Conservation (phyloP, 257 asterid genomes). For the Ajuga chamaepitys region DNA sequence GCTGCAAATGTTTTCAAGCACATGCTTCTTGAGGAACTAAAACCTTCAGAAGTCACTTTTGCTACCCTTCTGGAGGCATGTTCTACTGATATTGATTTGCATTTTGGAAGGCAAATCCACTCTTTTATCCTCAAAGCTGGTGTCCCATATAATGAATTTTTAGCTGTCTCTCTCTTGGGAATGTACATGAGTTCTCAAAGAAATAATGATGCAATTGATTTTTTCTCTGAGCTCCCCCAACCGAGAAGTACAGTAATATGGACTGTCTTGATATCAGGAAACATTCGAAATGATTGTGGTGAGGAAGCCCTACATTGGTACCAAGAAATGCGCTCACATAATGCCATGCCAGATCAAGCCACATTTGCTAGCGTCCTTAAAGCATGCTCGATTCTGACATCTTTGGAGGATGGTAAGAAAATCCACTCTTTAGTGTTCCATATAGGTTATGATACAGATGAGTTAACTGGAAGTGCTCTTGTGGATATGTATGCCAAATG, state of each 20-base stretch:
- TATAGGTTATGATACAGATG: slow-evolving; percentile 58
- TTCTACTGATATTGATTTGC: slow-evolving; percentile 18
- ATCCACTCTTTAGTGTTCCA: slow-evolving; percentile 60
- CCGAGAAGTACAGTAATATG: slow-evolving; percentile 71
- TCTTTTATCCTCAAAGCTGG: slow-evolving; percentile 59
- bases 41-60: slow-evolving; percentile 84
- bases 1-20: slow-evolving; percentile 40
- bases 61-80: slow-evolving; percentile 76
- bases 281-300: slow-evolving; percentile 31
- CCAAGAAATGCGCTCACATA: slow-evolving; percentile 55
- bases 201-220: slow-evolving; percentile 33
- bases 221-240: slow-evolving; percentile 73
- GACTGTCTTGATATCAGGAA: slow-evolving; percentile 87
- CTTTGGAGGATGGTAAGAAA: slow-evolving; percentile 58
- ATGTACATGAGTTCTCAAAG: slow-evolving; percentile 54
- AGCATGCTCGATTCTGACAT: slow-evolving; percentile 65
- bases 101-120: slow-evolving; percentile 68
- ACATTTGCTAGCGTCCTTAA: slow-evolving; percentile 76
- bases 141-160: slow-evolving; percentile 43
- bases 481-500: slow-evolving; percentile 97
- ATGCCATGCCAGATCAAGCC: slow-evolving; percentile 76
- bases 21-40: slow-evolving; percentile 51
- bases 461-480: slow-evolving; percentile 68
- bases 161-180: slow-evolving; percentile 69
- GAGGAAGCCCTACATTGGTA: slow-evolving; percentile 58